Percentiles rank a stretch among this genome's conserved stretches.
Conservation (phyloP, 2,329 filamentous ascomycete species). For the Hortaea sp. region DNA sequence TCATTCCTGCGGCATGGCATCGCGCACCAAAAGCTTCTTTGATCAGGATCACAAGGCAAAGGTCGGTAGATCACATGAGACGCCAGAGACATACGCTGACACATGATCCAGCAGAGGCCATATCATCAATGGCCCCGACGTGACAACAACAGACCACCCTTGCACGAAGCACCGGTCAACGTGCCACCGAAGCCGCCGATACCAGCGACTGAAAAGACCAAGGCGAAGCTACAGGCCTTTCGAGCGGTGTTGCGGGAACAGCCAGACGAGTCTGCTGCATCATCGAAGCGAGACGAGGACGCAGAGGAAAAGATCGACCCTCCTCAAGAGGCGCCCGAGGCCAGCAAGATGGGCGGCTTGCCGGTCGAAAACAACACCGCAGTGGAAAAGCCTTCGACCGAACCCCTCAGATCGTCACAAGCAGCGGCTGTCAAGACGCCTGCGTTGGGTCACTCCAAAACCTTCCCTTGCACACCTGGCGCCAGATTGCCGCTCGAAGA, state of each 20-base stretch:
- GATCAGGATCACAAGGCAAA: slow-evolving; percentile 36
- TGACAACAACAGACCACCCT: slow-evolving; percentile 8
- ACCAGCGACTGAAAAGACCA: slow-evolving; percentile 42
- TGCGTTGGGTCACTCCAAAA: slow-evolving; percentile 19
- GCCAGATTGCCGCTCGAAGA: slow-evolving; percentile 50
- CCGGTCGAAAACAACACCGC: slow-evolving; percentile 2
- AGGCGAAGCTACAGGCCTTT: slow-evolving; percentile 46
- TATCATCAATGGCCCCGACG: slow-evolving; percentile 17
- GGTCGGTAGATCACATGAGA: slow-evolving; percentile 16
- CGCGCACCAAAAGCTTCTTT: slow-evolving; percentile 42
- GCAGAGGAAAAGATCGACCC: slow-evolving; percentile 8
- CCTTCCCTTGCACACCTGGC: slow-evolving; percentile 48
- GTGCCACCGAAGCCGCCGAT: slow-evolving; percentile 31
- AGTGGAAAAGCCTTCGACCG: slow-evolving; percentile 2
- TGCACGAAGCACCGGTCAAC: slow-evolving; percentile 15
- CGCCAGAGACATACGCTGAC: slow-evolving; percentile 1
- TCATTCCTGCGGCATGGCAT: slow-evolving; percentile 11
- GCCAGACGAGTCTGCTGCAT: neutral
- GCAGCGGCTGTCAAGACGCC: slow-evolving; percentile 12
- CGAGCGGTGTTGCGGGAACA: slow-evolving; percentile 14
- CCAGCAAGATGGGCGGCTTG: slow-evolving; percentile 23
- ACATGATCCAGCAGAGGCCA: slow-evolving; percentile 8
- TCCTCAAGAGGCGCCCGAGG: slow-evolving; percentile 22
- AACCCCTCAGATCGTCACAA: neutral
- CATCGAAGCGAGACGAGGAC: slow-evolving; percentile 23